A percentile compares a stretch with the other conserved stretches of the same genome.
Conservation (phyloP, 495 filamentous ascomycete genomes). For the Evernia prunastri region DNA sequence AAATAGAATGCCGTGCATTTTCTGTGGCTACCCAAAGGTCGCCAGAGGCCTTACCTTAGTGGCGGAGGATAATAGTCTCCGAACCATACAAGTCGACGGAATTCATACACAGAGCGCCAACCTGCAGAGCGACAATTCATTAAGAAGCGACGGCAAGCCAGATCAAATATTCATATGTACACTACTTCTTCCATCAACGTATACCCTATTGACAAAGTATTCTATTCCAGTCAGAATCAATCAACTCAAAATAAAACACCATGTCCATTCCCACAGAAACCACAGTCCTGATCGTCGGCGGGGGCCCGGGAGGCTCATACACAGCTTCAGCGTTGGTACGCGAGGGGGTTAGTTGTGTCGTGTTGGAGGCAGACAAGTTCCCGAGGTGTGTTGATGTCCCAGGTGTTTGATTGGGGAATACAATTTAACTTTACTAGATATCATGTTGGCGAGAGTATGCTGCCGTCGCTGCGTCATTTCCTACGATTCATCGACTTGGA, state of each 20-base stretch:
- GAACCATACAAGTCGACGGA: too few relatives aligned
- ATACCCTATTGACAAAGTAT: background rate
- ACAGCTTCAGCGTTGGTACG: constrained; percentile 38
- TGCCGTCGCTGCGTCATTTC: constrained; percentile 44
- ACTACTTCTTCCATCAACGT: background rate
- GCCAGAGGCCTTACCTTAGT: too few relatives aligned
- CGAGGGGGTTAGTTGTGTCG: constrained; percentile 38
- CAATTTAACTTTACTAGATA: constrained; percentile 30
- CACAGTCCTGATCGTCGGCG: constrained; percentile 42
- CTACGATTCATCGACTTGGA: constrained; percentile 45
- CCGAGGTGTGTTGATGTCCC: constrained; percentile 32
- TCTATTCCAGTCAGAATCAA: background rate
- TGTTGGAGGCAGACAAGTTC: constrained; percentile 43
- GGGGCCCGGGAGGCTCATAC: constrained; percentile 45
- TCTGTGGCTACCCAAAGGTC: too few relatives aligned
- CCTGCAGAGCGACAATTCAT: background rate
- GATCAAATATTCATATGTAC: background rate
- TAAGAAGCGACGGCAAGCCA: background rate
- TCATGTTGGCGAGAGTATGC: constrained; percentile 45
- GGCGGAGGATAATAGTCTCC: too few relatives aligned
- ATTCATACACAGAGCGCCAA: too few relatives aligned
- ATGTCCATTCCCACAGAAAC: constrained; percentile 34
- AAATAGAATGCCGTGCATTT: too few relatives aligned
- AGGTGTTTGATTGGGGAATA: background rate
- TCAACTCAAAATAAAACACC: background rate